A percentile compares a stretch with the other conserved stretches of the same genome.
phyloP scores from a whole-genome alignment of 352 stramenopile species.

The Pilasporangium apinafurcum region DNA sequence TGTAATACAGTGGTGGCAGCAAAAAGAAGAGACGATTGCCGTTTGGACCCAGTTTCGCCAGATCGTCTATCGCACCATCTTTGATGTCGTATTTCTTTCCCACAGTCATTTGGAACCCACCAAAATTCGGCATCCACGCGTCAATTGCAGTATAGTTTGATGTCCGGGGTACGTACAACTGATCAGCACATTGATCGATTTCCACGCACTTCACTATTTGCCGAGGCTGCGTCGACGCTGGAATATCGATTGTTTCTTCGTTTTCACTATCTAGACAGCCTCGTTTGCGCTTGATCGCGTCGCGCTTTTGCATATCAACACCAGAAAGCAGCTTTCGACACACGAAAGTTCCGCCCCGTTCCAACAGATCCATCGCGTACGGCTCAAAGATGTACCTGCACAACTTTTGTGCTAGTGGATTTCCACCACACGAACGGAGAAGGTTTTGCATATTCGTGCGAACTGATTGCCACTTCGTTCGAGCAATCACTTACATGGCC shows the following conservation, averaged over 20 bases:
- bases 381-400: conserved; percentile 31
- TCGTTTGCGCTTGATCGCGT: conserved; percentile 13
- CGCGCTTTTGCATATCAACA: conserved; percentile 9
- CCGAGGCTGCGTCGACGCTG: conserved; percentile 4
- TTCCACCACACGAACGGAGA: conserved; percentile 17
- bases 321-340: conserved; percentile 14
- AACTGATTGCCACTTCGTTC: conserved; percentile 15
- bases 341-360: conserved; percentile 14
- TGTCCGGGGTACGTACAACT: conserved; percentile 20
- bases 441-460: conserved; percentile 16
- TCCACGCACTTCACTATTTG: conserved; percentile 16
- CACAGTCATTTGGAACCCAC: conserved; percentile 24
- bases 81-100: conserved; percentile 17
- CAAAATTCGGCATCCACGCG: conserved; percentile 19
- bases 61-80: conserved; percentile 11
- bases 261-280: neutral
- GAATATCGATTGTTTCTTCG: conserved; percentile 10
- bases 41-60: conserved; percentile 18
- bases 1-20: conserved; percentile 24
- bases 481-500: conserved; percentile 28
- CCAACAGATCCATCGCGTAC: conserved; percentile 22
- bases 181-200: conserved; percentile 9
- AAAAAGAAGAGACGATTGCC: conserved; percentile 24
- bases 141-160: conserved; percentile 22
- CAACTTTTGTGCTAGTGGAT: conserved; percentile 18